Base-by-base conservation (phyloP, 495 filamentous ascomycete genomes). In the Aspergillus bertholletiae region DNA sequence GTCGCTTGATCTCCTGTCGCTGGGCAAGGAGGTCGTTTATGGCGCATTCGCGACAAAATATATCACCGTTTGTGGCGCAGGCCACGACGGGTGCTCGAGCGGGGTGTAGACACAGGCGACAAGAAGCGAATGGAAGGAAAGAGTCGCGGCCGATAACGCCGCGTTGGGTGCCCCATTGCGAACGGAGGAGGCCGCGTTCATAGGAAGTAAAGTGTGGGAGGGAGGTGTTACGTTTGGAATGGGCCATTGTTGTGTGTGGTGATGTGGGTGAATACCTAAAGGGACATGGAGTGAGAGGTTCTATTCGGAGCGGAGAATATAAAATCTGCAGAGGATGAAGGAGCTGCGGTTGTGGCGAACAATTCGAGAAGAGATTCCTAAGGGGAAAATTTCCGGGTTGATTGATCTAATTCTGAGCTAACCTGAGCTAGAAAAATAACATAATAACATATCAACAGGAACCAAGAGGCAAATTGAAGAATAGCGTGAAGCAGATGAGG, bases 1-100 rank as follows among this genome's bases (percentile, higher is more conserved):
- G 59, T 0, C 94, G 80, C 64, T 93, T 95, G 61, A 97, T 96
- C 68, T 97, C 95, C 71, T 94, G 89, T 56, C 89, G 82, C 71
- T 98, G 94, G 8, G 90, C 82, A 1, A 98, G 79, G 39, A 98
- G 84, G 65, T 97, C 96, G 62, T 74, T 89, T 24, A 97, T 84
- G 9, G 92, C 92, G 72, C 94, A 98, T 70, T 98, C 94, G 54
- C 91, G 83, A 64, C 94, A 98, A 74, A 97, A 97, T n/a, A 98
- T 80, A 67, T 97, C 92, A 46, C 93, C 94, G 55, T 88, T 83
- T 0, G 80, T 80, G 27, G 84, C 69, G 63, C 85, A 88, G 27
- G 81, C 78, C 20, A 98, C 92, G 13, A 97, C 92, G 0, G 94
- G 94, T 26, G 88, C 79, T 17, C 86, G 84, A 20, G 92, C 88